Evolutionary conservation across 805 yeast species (phyloP), one percentile per base, ranked within the genome.

Genomic region (Myxozyma nipponensis): DNA sequence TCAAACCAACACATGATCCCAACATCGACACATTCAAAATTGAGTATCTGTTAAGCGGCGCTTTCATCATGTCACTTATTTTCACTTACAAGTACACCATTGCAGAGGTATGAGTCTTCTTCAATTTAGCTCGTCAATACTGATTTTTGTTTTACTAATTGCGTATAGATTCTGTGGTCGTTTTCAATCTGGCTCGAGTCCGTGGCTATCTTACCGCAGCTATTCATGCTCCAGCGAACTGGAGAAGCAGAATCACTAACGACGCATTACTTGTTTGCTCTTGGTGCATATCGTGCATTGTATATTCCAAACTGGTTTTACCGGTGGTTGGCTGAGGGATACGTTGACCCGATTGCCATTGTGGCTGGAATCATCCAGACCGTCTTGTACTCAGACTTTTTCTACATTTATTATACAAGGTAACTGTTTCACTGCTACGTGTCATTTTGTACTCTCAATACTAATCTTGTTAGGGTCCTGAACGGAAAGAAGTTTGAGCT

Each of bases 221-320:
- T 93, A 65, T 89, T 84, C 67, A 79, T 93, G 79, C 74, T 93
- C 52, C 96, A 90, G 65, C 83, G 84, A 58, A 81, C 91, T 1
- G 96, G 96, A 17, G 84, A 85, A 62, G 90, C 96, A 2, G 85
- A 86, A 66, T 78, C 86, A 55, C 75, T 93, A 63, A 93, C 98
- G 2, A 77, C 84, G 44, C 97, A 93, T 68, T 93, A 93, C 68
- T 87, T 93, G 55, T 90, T 91, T 68, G 95, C 97, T 1, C 73
- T 93, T 64, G 98, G 98, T 15, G 60, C 84, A 2, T 93, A 93
- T 74, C 77, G 98, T 60, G 85, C 91, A 0, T 73, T 93, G 45
- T 93, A 93, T 67, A 80, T 93, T 60, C 95, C 95, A 58, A 93
- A 91, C 70, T 93, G 98, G 98, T 66, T 89, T 59, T 93, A 89